These are phyloP conservation scores for Naganishia albida DNA, from an alignment of 1,284 basidiomycete species.

Conservation along the genomic window DNA sequence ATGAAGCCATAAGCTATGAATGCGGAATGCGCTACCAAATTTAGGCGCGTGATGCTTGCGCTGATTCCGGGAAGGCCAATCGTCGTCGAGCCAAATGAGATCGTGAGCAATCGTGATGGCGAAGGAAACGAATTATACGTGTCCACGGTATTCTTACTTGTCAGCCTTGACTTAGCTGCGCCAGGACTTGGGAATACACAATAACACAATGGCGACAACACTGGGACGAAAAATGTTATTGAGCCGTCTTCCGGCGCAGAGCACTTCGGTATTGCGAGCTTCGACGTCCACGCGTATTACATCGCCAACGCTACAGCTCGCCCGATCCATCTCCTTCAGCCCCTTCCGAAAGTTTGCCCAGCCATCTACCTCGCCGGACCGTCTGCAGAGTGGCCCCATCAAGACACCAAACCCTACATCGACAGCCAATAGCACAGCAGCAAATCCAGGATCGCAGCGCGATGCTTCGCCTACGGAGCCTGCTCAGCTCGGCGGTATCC, in stretches of 20 bases:
- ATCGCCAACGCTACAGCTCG: constrained; percentile 23
- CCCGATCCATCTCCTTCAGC: constrained; percentile 26
- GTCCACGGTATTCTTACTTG: not conserved
- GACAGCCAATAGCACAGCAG: constrained; percentile 35
- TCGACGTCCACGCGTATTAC: constrained; percentile 17
- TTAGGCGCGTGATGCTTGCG: constrained; percentile 1
- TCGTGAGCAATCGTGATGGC: constrained; percentile 20
- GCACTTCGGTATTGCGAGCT: constrained; percentile 23
- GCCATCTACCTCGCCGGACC: constrained; percentile 41
- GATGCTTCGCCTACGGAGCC: constrained; percentile 31
- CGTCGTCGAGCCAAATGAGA: constrained; percentile 29
- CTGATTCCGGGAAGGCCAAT: constrained; percentile 15
- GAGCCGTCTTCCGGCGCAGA: constrained; percentile 25
- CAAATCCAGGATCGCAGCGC: constrained; percentile 31
- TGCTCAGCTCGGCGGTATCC: constrained; percentile 31
- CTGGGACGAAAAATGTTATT: constrained; percentile 22
- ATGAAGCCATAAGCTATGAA: too few relatives aligned
- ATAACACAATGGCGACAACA: constrained; percentile 16
- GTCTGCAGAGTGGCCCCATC: constrained; percentile 39
- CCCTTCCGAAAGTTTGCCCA: constrained; percentile 38
- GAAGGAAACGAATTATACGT: not conserved
- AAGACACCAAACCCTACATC: constrained; percentile 41
- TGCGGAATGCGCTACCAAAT: constrained; percentile 12
- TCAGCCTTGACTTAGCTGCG: not conserved
- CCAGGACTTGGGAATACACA: too few relatives aligned